Evolutionary conservation across 2,329 filamentous ascomycete genomes (phyloP).

Genomic region (Nemania abortiva): DNA sequence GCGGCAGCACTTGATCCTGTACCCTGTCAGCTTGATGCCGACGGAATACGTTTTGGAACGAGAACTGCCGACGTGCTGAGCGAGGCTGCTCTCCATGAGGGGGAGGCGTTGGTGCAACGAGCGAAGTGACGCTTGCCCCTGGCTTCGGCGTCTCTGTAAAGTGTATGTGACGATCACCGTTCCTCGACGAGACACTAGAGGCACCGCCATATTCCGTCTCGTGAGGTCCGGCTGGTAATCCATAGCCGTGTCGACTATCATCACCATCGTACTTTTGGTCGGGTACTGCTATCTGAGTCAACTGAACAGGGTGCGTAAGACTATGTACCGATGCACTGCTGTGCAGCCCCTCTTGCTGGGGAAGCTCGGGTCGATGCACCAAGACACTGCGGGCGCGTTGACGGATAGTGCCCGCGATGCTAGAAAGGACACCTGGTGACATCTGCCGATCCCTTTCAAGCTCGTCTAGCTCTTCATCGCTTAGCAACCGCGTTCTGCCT

Average conservation of each 20-base stretch:
- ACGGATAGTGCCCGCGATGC: slow-evolving; percentile 69
- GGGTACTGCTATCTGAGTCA: slow-evolving; percentile 70
- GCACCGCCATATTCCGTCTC: slow-evolving; percentile 65
- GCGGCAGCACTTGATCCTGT: slow-evolving; percentile 48
- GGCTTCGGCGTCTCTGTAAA: slow-evolving; percentile 58
- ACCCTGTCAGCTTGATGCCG: slow-evolving; percentile 60
- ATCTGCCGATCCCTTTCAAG: slow-evolving; percentile 63
- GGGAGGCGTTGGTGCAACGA: slow-evolving; percentile 71
- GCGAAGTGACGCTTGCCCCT: slow-evolving; percentile 57
- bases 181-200: slow-evolving; percentile 59
- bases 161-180: slow-evolving; percentile 60
- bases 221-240: slow-evolving; percentile 58
- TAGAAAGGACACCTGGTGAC: slow-evolving; percentile 64
- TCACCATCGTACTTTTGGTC: slow-evolving; percentile 60
- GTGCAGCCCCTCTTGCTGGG: slow-evolving; percentile 53
- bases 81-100: slow-evolving; percentile 60
- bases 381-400: slow-evolving; percentile 58
- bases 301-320: slow-evolving; percentile 70
- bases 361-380: slow-evolving; percentile 57
- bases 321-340: slow-evolving; percentile 58
- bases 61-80: slow-evolving; percentile 82
- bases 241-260: slow-evolving; percentile 61
- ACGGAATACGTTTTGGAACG: slow-evolving; percentile 87
- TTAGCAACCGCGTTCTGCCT: slow-evolving; percentile 88
- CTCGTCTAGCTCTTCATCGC: slow-evolving; percentile 71